Conservation (phyloP, 1,284 basidiomycete species). For the Ganoderma boninense region DNA sequence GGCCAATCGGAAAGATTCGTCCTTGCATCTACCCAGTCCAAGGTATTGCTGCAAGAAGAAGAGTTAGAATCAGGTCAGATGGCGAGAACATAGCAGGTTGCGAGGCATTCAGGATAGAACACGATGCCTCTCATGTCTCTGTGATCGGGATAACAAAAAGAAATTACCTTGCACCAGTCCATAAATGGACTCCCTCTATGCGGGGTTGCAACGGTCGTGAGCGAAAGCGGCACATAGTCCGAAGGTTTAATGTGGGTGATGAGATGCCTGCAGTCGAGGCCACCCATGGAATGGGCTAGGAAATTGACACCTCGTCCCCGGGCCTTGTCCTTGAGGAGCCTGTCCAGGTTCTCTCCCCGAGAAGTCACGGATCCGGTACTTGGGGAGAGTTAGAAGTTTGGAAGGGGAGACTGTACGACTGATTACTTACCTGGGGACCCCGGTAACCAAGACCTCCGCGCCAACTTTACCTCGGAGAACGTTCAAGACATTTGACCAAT, state of each 20-base stretch:
- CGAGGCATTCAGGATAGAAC: not conserved
- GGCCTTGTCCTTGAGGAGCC: conserved; percentile 74
- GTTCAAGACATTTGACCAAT: conserved; percentile 92
- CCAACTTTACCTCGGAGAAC: conserved; percentile 87
- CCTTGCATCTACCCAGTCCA: conserved; percentile 73
- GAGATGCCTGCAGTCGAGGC: conserved; percentile 92
- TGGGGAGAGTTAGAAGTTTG: conserved; percentile 14
- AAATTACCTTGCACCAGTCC: conserved; percentile 94
- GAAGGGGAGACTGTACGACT: not conserved
- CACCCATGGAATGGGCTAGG: conserved; percentile 97
- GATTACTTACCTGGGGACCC: conserved; percentile 84
- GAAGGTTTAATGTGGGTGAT: conserved; percentile 87
- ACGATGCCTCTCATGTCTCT: not conserved
- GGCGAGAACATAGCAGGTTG: not conserved
- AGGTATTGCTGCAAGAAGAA: conserved; percentile 73
- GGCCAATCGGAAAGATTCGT: conserved; percentile 36
- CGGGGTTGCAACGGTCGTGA: conserved; percentile 94
- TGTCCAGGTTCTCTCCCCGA: conserved; percentile 83
- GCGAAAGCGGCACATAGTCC: conserved; percentile 86
- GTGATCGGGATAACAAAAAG: not conserved
- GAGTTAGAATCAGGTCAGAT: not conserved
- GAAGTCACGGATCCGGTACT: conserved; percentile 93
- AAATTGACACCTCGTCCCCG: conserved; percentile 87
- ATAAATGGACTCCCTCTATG: conserved; percentile 98
- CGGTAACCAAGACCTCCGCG: conserved; percentile 94